phyloP scores from a whole-genome alignment of 345 rosid genomes.

The Alliaria petiolata region DNA sequence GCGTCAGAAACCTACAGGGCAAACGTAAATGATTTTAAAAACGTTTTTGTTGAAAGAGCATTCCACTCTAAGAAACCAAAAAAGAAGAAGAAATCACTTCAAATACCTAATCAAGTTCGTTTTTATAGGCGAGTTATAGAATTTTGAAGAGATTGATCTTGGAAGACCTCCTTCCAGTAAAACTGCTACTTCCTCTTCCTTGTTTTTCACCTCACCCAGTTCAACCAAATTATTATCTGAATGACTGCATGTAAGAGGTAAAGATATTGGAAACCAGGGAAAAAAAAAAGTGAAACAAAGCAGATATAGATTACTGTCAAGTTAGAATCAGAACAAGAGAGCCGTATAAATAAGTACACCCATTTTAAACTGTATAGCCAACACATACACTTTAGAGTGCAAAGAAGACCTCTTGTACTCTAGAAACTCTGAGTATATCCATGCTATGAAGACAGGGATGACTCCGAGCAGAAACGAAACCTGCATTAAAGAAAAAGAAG shows the following conservation, averaged over 20 bases:
- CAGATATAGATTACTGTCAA: neutral
- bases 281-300: neutral
- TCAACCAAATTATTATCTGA: constrained; percentile 87
- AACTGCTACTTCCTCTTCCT: constrained; percentile 79
- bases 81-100: neutral
- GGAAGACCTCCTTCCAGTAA: constrained; percentile 87
- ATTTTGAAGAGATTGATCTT: constrained; percentile 67
- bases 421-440: constrained; percentile 82
- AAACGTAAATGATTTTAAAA: constrained; percentile 12
- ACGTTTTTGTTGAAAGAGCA: neutral
- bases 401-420: constrained; percentile 59
- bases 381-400: constrained; percentile 74
- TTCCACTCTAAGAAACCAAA: neutral
- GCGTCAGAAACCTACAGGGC: constrained; percentile 66
- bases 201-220: constrained; percentile 51
- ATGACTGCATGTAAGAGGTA: constrained; percentile 53
- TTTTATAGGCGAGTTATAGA: constrained; percentile 56
- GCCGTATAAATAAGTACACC: neutral
- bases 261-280: neutral
- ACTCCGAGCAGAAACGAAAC: constrained; percentile 86
- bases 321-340: neutral
- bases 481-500: constrained; percentile 38
- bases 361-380: neutral
- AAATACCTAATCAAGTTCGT: constrained; percentile 68
- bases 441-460: constrained; percentile 73